Base-by-base conservation (phyloP, 805 yeast genomes). In the Candida ovalis region DNA sequence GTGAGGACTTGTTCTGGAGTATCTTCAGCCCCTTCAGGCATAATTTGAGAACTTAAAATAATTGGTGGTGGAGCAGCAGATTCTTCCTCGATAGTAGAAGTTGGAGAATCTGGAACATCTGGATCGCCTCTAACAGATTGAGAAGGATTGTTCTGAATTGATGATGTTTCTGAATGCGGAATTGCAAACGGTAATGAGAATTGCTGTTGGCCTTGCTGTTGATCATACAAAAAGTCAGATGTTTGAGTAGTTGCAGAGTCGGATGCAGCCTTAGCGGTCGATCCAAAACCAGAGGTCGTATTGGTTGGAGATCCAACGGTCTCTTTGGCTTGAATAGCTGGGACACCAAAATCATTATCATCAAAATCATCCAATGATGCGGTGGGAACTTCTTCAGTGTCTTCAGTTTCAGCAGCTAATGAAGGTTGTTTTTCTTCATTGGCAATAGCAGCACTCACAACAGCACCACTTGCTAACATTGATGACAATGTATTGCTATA, bases 131-230 rank as follows among this genome's bases (percentile, higher is more conserved):
- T 81, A 7, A 89, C 96, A 21, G 96, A 87, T 67, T 82, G 80
- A 0, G 97, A 91, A 2, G 97, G 89, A 64, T 92, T 90, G 68
- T 91, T 91, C 58, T 86, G 92, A 30, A 90, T 95, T 40, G 96
- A 87, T 0, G 97, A 89, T 0, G 97, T 87, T 36, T 86, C 79
- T 0, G 96, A 87, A 49, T 84, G 86, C 2, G 95, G 87, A 58
- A 94, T 73, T 33, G 67, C 69, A 61, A 78, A 68, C 48, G 75
- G 80, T 49, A 61, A 56, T 3, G 59, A 52, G 46, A 62, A 62
- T 41, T 53, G 63, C 44, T 56, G 63, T 42, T 53, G 61, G 9
- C 59, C 47, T 43, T 52, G 56, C 15, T 47, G 21, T 15, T 50
- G 46, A n/a, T 52, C 61, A 40, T 48, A 54, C 46, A 72, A 73